phyloP scores from a whole-genome alignment of 1,284 basidiomycete species.

The Vanrija pseudolonga region DNA sequence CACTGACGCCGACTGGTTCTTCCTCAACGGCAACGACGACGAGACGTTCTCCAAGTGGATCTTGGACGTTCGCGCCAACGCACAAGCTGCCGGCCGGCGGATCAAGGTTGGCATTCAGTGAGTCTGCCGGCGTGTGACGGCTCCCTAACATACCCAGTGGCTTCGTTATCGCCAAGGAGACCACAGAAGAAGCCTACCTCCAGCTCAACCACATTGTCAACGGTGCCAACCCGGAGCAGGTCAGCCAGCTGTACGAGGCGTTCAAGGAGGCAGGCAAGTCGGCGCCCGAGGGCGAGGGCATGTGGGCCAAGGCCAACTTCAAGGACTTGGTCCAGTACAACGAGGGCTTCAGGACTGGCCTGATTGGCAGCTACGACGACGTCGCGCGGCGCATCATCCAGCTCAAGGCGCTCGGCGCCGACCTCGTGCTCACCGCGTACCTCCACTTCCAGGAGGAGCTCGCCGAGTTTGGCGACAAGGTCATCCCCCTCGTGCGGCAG shows the following conservation, averaged over 20 bases:
- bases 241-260: slow-evolving; percentile 6
- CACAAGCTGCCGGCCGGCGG: background rate
- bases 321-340: slow-evolving; percentile 16
- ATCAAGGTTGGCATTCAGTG: slow-evolving; percentile 5
- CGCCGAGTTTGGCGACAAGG: slow-evolving; percentile 9
- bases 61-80: background rate
- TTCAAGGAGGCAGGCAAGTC: slow-evolving; percentile 10
- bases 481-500: slow-evolving; percentile 13
- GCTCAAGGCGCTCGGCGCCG: slow-evolving; percentile 13
- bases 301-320: slow-evolving; percentile 11
- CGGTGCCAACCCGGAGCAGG: slow-evolving; percentile 3
- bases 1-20: slow-evolving; percentile 3
- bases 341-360: slow-evolving; percentile 11
- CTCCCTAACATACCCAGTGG: slow-evolving; percentile 3
- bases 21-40: slow-evolving; percentile 12
- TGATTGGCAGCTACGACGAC: slow-evolving; percentile 12
- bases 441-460: slow-evolving; percentile 9
- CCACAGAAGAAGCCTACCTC: slow-evolving; percentile 9
- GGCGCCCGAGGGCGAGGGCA: slow-evolving; percentile 9
- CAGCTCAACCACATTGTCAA: slow-evolving; percentile 10
- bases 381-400: slow-evolving; percentile 15
- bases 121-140: too few species aligned
- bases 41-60: background rate
- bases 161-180: slow-evolving; percentile 10
- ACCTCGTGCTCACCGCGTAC: slow-evolving; percentile 7